Percentiles rank a stretch among this genome's conserved stretches.
phyloP scores from a whole-genome alignment of 768 basidiomycete genomes.

The Russula abietina region DNA sequence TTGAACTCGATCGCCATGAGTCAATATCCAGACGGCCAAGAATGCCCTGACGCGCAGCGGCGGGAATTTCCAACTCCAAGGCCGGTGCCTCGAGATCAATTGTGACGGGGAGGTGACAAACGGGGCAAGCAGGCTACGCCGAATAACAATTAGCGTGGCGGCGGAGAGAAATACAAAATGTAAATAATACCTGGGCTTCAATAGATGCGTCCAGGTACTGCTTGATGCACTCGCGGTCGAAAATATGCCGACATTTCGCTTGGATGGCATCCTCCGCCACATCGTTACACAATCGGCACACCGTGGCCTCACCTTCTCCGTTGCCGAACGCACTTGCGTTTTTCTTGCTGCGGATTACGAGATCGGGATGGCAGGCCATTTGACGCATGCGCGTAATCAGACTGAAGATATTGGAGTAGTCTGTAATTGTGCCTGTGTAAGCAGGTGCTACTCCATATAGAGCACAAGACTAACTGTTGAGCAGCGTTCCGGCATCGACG shows the following conservation, averaged over 20 bases:
- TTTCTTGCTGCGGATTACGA: slow-evolving; percentile 83
- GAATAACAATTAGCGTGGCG: background rate
- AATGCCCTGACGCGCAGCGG: slow-evolving; percentile 74
- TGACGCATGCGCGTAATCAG: slow-evolving; percentile 94
- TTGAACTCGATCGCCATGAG: slow-evolving; percentile 92
- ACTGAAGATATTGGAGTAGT: slow-evolving; percentile 87
- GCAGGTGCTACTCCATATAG: background rate
- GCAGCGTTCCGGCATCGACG: slow-evolving; percentile 79
- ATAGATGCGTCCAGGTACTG: slow-evolving; percentile 79
- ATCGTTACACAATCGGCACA: slow-evolving; percentile 95
- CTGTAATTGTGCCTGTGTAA: slow-evolving; percentile 33
- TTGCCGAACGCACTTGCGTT: slow-evolving; percentile 58
- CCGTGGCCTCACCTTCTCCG: slow-evolving; percentile 66
- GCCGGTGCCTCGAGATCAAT: slow-evolving; percentile 96
- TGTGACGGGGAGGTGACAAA: slow-evolving; percentile 86
- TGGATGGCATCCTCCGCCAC: slow-evolving; percentile 96
- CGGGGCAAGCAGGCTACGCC: slow-evolving; percentile 80
- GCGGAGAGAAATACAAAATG: background rate
- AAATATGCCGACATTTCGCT: slow-evolving; percentile 88
- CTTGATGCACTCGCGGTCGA: slow-evolving; percentile 92
- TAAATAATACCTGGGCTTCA: slow-evolving; percentile 48
- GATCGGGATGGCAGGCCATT: slow-evolving; percentile 92
- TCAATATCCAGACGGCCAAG: slow-evolving; percentile 84
- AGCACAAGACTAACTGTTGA: slow-evolving; percentile 67
- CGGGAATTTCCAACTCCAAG: slow-evolving; percentile 68